A percentile compares a stretch with the other conserved stretches of the same genome.
Evolutionary conservation across 164 flowering plant species (phyloP).

Genomic region (Stephania cephalantha): DNA sequence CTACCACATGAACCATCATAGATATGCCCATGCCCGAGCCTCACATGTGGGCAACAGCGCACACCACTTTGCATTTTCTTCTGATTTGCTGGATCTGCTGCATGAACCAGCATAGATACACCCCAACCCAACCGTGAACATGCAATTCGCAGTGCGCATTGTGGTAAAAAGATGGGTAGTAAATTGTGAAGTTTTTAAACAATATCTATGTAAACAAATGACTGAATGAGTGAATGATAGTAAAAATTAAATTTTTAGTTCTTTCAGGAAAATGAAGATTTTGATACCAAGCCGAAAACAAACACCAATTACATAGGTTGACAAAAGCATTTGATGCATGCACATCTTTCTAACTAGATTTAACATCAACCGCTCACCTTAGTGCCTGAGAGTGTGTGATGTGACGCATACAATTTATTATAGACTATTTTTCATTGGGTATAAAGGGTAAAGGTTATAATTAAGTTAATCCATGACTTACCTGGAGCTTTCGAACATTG

Average conservation of each 20-base stretch:
- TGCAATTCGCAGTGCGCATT: neutral
- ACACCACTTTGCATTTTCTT: too few relatives aligned
- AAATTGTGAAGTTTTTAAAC: neutral
- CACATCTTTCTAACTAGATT: neutral
- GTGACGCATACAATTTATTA: neutral
- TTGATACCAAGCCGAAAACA: neutral
- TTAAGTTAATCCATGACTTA: constrained; percentile 13
- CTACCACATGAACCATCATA: neutral
- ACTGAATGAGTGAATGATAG: neutral
- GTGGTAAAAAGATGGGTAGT: neutral
- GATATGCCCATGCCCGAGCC: neutral
- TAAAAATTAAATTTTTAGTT: neutral
- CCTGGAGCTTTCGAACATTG: constrained; percentile 28
- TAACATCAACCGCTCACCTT: neutral
- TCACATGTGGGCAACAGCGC: neutral
- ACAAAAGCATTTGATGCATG: neutral
- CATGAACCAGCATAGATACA: too few relatives aligned
- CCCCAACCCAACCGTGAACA: too few relatives aligned
- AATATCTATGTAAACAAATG: neutral
- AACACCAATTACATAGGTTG: neutral
- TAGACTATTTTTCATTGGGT: neutral
- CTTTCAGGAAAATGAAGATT: constrained; percentile 1
- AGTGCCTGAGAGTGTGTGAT: neutral
- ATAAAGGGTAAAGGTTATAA: neutral
- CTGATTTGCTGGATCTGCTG: too few relatives aligned